Base-by-base conservation (phyloP, 1,284 basidiomycete species). In the Cryptococcus hybrid region DNA sequence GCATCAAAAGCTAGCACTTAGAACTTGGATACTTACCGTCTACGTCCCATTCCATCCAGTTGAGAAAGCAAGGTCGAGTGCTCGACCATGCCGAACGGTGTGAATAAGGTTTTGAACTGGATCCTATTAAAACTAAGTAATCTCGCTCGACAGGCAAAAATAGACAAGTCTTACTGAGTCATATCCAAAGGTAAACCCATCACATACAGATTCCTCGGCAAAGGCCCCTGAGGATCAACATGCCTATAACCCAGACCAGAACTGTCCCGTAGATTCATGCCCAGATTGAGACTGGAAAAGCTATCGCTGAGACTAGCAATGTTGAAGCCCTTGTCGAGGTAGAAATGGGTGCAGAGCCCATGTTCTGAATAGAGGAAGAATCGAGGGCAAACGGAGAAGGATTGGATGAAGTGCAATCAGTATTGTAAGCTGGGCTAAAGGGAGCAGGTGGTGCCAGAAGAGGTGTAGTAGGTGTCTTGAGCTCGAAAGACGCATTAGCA, bases 31-130 rank as follows among this genome's bases (percentile, higher is more conserved):
- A 43, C 61, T 51, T 36, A 67, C 66, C 68, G 58, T 44, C 68
- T 62, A n/a, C 74, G 64, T 7, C 74, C 74, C 37, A 68, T 60
- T 1, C 69, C 67, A 46, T 76, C 74, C 8, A 74, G 68, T 65
- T 74, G 70, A 12, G 70, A 73, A 5, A 76, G 68, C 3, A 76
- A 61, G 35, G 64, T 71, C 0, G 71, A 73, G 57, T 76, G 74
- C 56, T 75, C 71, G 1, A 76, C 71, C 53, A 63, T 61, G 1
- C 74, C 74, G 34, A 55, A 70, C 1, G 63, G 38, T 1, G 57
- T 52, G 51, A 74, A 74, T 1, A 75, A 58, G 5, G 60, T 53
- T 55, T 71, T 69, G 64, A 75, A 76, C 34, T 75, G 68, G 5
- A 58, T 38, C 44, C 74, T 76, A 56, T 34, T 3, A 3, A 6